Conservation (phyloP, 352 stramenopile species). For the Phytophthora melonis region DNA sequence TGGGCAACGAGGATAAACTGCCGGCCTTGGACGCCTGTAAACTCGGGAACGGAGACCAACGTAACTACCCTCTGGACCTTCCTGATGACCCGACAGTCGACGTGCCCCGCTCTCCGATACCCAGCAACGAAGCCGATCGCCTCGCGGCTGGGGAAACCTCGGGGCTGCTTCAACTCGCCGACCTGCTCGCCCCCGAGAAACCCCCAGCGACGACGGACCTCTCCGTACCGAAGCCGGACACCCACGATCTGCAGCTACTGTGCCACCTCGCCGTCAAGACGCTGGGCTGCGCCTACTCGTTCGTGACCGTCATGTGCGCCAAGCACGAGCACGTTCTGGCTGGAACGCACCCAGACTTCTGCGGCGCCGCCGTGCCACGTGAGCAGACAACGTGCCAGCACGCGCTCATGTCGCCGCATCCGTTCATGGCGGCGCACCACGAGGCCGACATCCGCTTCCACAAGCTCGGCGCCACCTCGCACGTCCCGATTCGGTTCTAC, state of each 20-base stretch:
- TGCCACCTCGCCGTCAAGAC: slow-evolving; percentile 48
- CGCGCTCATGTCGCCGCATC: slow-evolving; percentile 56
- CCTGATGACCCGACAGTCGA: slow-evolving; percentile 9
- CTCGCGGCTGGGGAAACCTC: neutral
- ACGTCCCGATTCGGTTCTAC: slow-evolving; percentile 61
- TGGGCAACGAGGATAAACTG: slow-evolving; percentile 9
- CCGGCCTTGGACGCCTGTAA: slow-evolving; percentile 9
- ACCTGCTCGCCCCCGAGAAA: neutral
- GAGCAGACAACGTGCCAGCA: slow-evolving; percentile 66
- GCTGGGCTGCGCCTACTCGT: slow-evolving; percentile 48
- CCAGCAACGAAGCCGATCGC: slow-evolving; percentile 24
- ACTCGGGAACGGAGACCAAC: slow-evolving; percentile 4
- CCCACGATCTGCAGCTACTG: slow-evolving; percentile 57
- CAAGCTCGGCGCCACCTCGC: slow-evolving; percentile 32
- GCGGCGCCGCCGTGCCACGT: slow-evolving; percentile 43
- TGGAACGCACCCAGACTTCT: slow-evolving; percentile 27
- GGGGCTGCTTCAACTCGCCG: slow-evolving; percentile 1
- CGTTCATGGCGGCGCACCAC: slow-evolving; percentile 60
- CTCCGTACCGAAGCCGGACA: slow-evolving; percentile 22
- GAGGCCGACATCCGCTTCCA: slow-evolving; percentile 68
- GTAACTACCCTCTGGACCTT: slow-evolving; percentile 13
- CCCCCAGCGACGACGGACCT: neutral
- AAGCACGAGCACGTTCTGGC: slow-evolving; percentile 48
- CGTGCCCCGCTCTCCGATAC: slow-evolving; percentile 21
- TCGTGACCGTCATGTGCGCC: slow-evolving; percentile 56